Conservation (phyloP, 2,329 filamentous ascomycete species). For the Graphium sp. region DNA sequence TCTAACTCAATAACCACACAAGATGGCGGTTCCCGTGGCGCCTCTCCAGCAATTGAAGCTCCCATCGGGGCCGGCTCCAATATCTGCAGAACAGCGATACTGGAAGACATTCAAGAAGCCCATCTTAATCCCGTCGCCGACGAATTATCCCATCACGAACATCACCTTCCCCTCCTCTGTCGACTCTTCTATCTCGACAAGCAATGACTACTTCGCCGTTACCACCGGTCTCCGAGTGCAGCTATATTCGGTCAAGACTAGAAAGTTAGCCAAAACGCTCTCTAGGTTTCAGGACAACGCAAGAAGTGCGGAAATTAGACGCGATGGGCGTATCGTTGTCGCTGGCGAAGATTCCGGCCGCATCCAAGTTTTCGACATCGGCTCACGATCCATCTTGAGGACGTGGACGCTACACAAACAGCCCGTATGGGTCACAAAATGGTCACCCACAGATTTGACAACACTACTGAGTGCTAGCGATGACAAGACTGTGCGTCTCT, state of each 20-base stretch:
- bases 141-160: conserved; percentile 77
- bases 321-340: conserved; percentile 76
- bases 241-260: conserved; percentile 81
- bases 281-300: conserved; percentile 86
- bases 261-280: conserved; percentile 86
- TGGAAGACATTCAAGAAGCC: conserved; percentile 93
- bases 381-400: conserved; percentile 75
- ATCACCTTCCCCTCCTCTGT: conserved; percentile 44
- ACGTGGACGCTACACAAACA: conserved; percentile 93
- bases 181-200: conserved; percentile 22
- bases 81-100: conserved; percentile 87
- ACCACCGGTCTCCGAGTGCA: conserved; percentile 91
- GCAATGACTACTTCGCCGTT: conserved; percentile 67
- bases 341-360: conserved; percentile 83
- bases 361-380: conserved; percentile 90
- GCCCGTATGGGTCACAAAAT: conserved; percentile 81
- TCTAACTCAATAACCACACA: too few species aligned
- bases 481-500: conserved; percentile 80
- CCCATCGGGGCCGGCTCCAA: conserved; percentile 61
- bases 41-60: conserved; percentile 69
- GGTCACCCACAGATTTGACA: conserved; percentile 79
- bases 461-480: conserved; percentile 79
- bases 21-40: conserved; percentile 76
- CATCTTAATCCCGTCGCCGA: conserved; percentile 76
- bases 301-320: conserved; percentile 73